Conservation (phyloP, 352 stramenopile genomes). For the Phytophthora syringae region DNA sequence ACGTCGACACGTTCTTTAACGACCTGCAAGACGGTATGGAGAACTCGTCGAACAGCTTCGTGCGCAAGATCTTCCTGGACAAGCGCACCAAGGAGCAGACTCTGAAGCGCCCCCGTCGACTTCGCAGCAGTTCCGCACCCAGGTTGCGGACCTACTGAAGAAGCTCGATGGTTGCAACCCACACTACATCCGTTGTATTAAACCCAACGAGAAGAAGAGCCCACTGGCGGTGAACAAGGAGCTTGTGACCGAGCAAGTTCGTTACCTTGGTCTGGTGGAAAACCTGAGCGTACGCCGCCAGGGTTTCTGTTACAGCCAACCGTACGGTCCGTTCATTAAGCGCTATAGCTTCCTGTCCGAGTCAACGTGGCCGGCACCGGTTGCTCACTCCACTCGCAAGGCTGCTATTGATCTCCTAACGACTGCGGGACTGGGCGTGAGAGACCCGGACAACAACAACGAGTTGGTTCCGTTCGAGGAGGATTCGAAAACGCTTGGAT, state of each 20-base stretch:
- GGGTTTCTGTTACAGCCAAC: conserved; percentile 86
- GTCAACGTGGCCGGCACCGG: conserved; percentile 71
- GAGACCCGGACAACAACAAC: conserved; percentile 52
- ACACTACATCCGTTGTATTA: conserved; percentile 93
- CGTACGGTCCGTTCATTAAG: conserved; percentile 83
- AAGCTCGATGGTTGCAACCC: conserved; percentile 89
- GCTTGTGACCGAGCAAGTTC: conserved; percentile 79
- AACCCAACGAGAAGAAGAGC: conserved; percentile 90
- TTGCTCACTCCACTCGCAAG: conserved; percentile 76
- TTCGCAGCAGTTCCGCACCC: conserved; percentile 83
- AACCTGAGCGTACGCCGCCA: conserved; percentile 86
- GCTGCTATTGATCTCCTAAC: conserved; percentile 78
- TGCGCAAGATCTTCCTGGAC: conserved; percentile 85
- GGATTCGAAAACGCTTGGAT: conserved; percentile 74
- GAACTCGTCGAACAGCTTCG: conserved; percentile 72
- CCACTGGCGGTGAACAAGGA: conserved; percentile 70
- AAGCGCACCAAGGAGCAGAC: conserved; percentile 80
- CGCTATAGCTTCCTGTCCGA: conserved; percentile 87
- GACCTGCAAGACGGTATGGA: conserved; percentile 79
- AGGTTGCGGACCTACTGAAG: conserved; percentile 83
- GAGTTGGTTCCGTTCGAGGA: conserved; percentile 75
- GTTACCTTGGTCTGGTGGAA: conserved; percentile 84
- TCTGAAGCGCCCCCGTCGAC: conserved; percentile 85
- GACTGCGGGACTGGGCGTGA: conserved; percentile 61
- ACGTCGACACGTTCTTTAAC: conserved; percentile 94